A percentile compares a stretch with the other conserved stretches of the same genome.
Evolutionary conservation across 495 filamentous ascomycete species (phyloP).

Genomic region (Hyaloscypha variabilis): DNA sequence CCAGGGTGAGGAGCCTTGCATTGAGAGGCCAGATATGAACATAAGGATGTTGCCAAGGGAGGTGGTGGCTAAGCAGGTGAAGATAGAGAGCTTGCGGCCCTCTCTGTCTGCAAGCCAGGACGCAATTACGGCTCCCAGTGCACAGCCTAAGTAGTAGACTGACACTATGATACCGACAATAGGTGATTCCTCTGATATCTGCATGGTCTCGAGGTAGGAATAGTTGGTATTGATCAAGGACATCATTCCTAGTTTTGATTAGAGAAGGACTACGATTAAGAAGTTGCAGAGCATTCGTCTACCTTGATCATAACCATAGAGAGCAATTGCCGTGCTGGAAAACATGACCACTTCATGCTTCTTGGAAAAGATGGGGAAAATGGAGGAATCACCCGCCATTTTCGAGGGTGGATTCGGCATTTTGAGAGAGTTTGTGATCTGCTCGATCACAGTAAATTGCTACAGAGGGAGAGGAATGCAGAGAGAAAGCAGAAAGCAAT

Average conservation of each 20-base stretch:
- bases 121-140: conserved; percentile 52
- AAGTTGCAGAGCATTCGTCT: too few relatives aligned
- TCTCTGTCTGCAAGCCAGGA: conserved; percentile 47
- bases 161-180: conserved; percentile 59
- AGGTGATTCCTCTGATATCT: conserved; percentile 44
- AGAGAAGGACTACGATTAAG: too few relatives aligned
- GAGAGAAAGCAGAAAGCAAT: not conserved
- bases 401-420: conserved; percentile 25
- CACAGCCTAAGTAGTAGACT: conserved; percentile 61
- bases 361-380: conserved; percentile 33
- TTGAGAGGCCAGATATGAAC: conserved; percentile 53
- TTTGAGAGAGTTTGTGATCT: not conserved
- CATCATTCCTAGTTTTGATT: conserved; percentile 57
- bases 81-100: conserved; percentile 53
- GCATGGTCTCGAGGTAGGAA: conserved; percentile 58
- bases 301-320: conserved; percentile 59
- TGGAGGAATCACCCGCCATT: conserved; percentile 7
- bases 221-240: conserved; percentile 60
- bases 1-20: conserved; percentile 31
- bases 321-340: conserved; percentile 56
- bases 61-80: conserved; percentile 49
- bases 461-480: not conserved
- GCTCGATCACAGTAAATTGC: not conserved
- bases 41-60: conserved; percentile 55
- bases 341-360: conserved; percentile 52